Evolutionary conservation across 495 filamentous ascomycete species (phyloP).

Genomic region (Aspergillus sparsus): DNA sequence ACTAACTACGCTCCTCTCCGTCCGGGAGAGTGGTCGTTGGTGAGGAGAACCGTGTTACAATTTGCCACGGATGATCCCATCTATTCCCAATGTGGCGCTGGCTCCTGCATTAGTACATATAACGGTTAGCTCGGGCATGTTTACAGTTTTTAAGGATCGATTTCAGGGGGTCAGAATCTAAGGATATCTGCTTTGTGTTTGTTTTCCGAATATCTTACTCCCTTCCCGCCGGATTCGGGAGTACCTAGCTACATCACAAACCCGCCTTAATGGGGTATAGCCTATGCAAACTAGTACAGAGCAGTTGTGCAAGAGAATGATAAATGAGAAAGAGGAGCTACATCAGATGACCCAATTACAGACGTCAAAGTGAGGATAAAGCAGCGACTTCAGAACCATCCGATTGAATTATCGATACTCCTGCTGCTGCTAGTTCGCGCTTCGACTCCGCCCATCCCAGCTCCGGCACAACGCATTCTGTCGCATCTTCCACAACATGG

Average conservation of each 20-base stretch:
- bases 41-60: neutral
- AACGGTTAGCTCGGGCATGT: constrained; percentile 8
- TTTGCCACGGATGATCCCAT: neutral
- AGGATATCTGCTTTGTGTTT: neutral
- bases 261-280: neutral
- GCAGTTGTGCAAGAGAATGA: neutral
- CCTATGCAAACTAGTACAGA: neutral
- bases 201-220: neutral
- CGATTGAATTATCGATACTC: constrained; percentile 53
- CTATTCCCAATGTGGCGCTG: constrained; percentile 19
- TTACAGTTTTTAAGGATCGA: neutral
- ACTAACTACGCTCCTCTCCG: no score
- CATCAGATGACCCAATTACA: neutral
- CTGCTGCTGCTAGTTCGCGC: constrained; percentile 54
- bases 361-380: constrained; percentile 23
- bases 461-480: constrained; percentile 63
- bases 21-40: no score
- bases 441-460: constrained; percentile 58
- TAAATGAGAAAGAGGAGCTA: neutral
- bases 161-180: neutral
- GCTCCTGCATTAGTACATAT: constrained; percentile 17
- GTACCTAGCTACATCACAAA: no score
- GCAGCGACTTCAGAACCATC: constrained; percentile 49
- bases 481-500: constrained; percentile 77
- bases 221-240: neutral